Conservation (phyloP, 2,329 filamentous ascomycete species). For the Verruconis gallopava region DNA sequence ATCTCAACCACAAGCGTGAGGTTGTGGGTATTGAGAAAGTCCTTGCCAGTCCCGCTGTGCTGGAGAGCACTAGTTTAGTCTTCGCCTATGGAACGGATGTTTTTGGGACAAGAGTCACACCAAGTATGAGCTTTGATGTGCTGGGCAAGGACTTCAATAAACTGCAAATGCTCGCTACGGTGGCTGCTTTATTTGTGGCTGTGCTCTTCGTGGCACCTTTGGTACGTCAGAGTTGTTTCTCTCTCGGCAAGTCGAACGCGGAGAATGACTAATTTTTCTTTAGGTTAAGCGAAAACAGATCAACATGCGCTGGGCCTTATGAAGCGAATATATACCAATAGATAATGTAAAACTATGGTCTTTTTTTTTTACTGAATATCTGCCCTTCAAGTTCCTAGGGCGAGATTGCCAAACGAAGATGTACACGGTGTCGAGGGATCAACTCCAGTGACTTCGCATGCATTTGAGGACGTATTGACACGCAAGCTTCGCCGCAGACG, state of each 20-base stretch:
- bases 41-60: constrained; percentile 59
- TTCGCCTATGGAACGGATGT: constrained; percentile 78
- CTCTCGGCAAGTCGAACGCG: background rate
- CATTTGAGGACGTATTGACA: too few species aligned
- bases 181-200: constrained; percentile 64
- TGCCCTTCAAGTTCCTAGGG: too few species aligned
- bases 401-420: too few species aligned
- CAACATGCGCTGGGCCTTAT: background rate
- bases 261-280: background rate
- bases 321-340: background rate
- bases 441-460: too few species aligned
- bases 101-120: constrained; percentile 75
- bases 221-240: background rate
- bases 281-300: background rate
- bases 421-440: too few species aligned
- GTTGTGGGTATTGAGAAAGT: constrained; percentile 63
- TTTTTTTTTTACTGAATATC: too few species aligned
- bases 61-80: constrained; percentile 86
- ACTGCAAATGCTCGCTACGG: constrained; percentile 68
- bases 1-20: constrained; percentile 71
- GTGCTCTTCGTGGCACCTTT: constrained; percentile 62
- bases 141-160: constrained; percentile 91
- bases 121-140: constrained; percentile 83
- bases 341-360: too few species aligned
- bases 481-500: too few species aligned